Base-by-base conservation (phyloP, 495 filamentous ascomycete species). In the Aspergillus biplanus region DNA sequence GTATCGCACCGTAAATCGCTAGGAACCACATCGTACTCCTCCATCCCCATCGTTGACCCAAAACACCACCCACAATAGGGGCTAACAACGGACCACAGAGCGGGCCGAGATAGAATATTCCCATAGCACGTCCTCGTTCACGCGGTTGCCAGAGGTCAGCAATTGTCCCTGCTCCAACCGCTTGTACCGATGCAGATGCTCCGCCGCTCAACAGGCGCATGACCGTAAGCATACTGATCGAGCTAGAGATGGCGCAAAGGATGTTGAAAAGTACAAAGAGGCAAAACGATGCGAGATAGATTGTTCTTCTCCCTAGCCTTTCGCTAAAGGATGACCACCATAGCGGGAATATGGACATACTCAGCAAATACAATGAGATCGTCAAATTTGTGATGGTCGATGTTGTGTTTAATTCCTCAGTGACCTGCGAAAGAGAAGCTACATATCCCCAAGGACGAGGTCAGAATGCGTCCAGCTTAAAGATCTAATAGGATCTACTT, bases 251-350 rank as follows among this genome's bases (percentile, higher is more conserved):
- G 8, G 93, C 93, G 34, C 83, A 86, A 18, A 93, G 78, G 16
- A 90, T 75, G 48, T 87, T 90, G 76, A 90, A 97, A 18, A 97
- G 54, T n/a, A 89, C 74, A 69, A 93, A 96, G 6, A 97, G 80
- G 31, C 80, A 69, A 71, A 98, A 97, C 0, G 92, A 96, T 46
- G 84, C 77, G 16, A 98, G 69, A 73, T 97, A 97, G 57, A 98
- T 92, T 7, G 88, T 91, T 32, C 94, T 84, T 44, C 94, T 85
- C 21, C 94, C 94, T 4, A 91, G 74, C 5, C 85, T 83, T 73
- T 97, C 94, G 11, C 90, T 93, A 71, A 97, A 96, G 4, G 87
- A 89, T 3, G 91, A 95, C 93, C 93, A 97, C 92, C 92, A 97
- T 6, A 97, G 83, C 2, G 93, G 93, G 64, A 93, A 97, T 32